A percentile compares a stretch with the other conserved stretches of the same genome.
Conservation (phyloP, 495 filamentous ascomycete genomes). For the Hypoxylon lienhwacheense region DNA sequence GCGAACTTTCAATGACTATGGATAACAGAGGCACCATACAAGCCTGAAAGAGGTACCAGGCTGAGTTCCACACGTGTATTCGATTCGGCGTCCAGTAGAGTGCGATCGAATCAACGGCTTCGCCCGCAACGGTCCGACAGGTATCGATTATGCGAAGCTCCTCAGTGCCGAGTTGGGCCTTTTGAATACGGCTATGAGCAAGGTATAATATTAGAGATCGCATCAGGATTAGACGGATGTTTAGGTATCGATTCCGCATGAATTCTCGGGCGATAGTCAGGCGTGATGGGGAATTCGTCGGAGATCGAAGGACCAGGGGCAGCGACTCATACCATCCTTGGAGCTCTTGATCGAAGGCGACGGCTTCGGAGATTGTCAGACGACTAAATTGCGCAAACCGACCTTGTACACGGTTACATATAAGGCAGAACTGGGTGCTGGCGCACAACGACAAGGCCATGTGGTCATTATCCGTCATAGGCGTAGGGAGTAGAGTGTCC, state of each 20-base stretch:
- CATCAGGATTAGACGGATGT: slow-evolving; percentile 33
- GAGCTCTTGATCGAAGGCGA: slow-evolving; percentile 30
- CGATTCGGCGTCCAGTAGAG: slow-evolving; percentile 35
- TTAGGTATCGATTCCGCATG: slow-evolving; percentile 31
- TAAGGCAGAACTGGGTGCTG: slow-evolving; percentile 30
- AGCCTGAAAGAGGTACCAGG: slow-evolving; percentile 38
- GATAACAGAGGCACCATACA: slow-evolving; percentile 34
- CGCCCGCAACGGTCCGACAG: slow-evolving; percentile 26
- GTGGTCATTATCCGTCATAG: slow-evolving; percentile 27
- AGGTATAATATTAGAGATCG: slow-evolving; percentile 31
- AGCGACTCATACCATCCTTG: slow-evolving; percentile 27
- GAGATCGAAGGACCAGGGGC: slow-evolving; percentile 25
- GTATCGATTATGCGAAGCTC: slow-evolving; percentile 24
- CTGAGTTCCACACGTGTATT: slow-evolving; percentile 34
- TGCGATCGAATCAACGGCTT: slow-evolving; percentile 34
- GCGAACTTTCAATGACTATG: slow-evolving; percentile 25
- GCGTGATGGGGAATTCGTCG: slow-evolving; percentile 24
- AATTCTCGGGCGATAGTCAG: slow-evolving; percentile 32
- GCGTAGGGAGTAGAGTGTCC: slow-evolving; percentile 31
- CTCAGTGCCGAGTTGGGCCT: slow-evolving; percentile 24
- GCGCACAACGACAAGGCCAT: slow-evolving; percentile 24
- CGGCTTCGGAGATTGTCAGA: slow-evolving; percentile 24
- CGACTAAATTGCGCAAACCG: slow-evolving; percentile 30
- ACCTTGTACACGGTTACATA: slow-evolving; percentile 31
- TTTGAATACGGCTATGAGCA: slow-evolving; percentile 21